Conservation (phyloP, 2,329 filamentous ascomycete species). For the Trichophyton verrucosum region DNA sequence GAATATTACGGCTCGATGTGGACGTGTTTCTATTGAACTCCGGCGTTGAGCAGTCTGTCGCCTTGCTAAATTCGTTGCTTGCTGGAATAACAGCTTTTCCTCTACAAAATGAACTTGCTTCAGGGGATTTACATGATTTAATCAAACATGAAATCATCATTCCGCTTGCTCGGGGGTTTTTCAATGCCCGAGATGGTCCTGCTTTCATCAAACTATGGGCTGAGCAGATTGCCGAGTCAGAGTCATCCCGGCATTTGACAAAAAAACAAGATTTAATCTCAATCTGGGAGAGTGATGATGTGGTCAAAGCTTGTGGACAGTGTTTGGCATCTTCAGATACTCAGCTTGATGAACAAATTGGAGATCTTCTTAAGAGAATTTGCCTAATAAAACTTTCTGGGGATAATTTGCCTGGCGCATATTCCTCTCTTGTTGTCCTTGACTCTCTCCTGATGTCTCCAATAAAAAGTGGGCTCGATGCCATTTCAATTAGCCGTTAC, state of each 20-base stretch:
- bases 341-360: background rate
- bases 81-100: constrained; percentile 25
- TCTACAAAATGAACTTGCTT: constrained; percentile 15
- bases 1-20: constrained; percentile 30
- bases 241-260: constrained; percentile 22
- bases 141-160: constrained; percentile 30
- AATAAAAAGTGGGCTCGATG: constrained; percentile 14
- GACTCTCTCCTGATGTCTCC: constrained; percentile 25
- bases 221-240: constrained; percentile 26
- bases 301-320: constrained; percentile 27
- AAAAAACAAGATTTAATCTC: constrained; percentile 19
- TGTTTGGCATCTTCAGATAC: constrained; percentile 8
- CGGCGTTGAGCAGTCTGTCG: constrained; percentile 26
- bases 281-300: constrained; percentile 36
- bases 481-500: background rate
- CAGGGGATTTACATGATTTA: constrained; percentile 18
- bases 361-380: background rate
- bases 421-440: constrained; percentile 25
- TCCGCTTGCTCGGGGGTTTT: constrained; percentile 30
- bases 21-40: constrained; percentile 36
- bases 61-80: constrained; percentile 27
- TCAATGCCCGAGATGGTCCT: constrained; percentile 28
- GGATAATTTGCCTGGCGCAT: constrained; percentile 14
- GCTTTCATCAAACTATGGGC: constrained; percentile 32
- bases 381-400: background rate